Evolutionary conservation across 1,284 basidiomycete genomes (phyloP).

Genomic region (Pterulicium gracile): DNA sequence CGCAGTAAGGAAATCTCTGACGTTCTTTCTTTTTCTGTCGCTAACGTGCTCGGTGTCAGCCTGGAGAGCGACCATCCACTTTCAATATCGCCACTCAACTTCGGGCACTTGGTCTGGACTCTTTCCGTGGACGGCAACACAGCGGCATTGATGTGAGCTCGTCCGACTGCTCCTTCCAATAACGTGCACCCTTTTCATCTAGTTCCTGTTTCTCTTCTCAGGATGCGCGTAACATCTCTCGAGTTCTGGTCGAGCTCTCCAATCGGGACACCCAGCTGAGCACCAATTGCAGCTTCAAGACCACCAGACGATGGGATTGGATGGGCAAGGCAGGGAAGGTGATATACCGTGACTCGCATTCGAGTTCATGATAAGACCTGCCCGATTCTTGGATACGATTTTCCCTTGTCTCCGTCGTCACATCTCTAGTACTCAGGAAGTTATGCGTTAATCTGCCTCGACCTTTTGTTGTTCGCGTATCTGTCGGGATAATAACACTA

Average conservation of each 20-base stretch:
- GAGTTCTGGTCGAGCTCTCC: conserved; percentile 68
- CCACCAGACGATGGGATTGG: conserved; percentile 67
- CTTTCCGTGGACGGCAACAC: conserved; percentile 77
- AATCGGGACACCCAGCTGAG: conserved; percentile 53
- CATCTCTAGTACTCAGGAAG: too few species aligned
- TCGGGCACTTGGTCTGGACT: conserved; percentile 40
- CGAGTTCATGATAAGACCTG: too few species aligned
- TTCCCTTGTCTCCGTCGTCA: too few species aligned
- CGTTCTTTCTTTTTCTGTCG: too few species aligned
- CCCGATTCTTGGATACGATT: too few species aligned
- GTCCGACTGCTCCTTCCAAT: not conserved
- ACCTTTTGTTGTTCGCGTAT: too few species aligned
- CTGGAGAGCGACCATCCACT: not conserved
- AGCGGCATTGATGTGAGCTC: conserved; percentile 78
- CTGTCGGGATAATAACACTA: too few species aligned
- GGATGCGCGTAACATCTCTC: conserved; percentile 81
- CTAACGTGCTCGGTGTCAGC: too few species aligned
- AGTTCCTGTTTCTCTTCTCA: conserved; percentile 19
- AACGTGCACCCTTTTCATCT: conserved; percentile 10
- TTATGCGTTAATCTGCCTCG: too few species aligned
- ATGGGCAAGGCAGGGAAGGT: conserved; percentile 67
- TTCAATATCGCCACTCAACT: conserved; percentile 59
- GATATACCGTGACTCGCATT: conserved; percentile 19
- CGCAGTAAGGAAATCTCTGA: too few species aligned
- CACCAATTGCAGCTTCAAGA: conserved; percentile 63